Base-by-base conservation (phyloP, 768 basidiomycete genomes). In the Mycena rebaudengoi region DNA sequence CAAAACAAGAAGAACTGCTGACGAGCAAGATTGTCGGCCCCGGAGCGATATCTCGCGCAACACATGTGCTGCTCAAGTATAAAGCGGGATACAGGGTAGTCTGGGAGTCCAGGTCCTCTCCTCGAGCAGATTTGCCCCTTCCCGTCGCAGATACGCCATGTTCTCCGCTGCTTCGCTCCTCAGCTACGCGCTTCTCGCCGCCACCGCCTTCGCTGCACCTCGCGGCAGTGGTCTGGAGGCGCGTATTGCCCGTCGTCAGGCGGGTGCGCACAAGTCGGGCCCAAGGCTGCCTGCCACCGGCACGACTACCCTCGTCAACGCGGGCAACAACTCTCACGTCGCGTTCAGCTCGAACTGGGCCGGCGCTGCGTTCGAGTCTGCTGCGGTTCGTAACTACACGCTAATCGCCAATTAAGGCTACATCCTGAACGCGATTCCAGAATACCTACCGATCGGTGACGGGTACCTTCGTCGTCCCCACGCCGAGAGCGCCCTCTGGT, bases 321-420 rank as follows among this genome's bases (percentile, higher is more conserved):
- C 28, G 33, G 20, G 28, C n/a, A 58, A 64, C 57, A 33, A 14
- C 37, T 28, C 63, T 16, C 56, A 64, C 51, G 51, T 59, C 48
- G 71, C 71, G 65, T 75, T 72, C 73, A 74, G 72, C 68, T 62
- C 67, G 28, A 78, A 78, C 75, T 79, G 78, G 78, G 69, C 78
- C 39, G 77, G 78, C 32, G 76, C 75, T 23, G 74, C 76, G 40
- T 74, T 70, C 60, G 69, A 71, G 55, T 62, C 72, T 26, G 44
- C 69, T 53, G 46, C 66, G 7, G 74, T n/a, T n/a, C n/a, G n/a
- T n/a, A n/a, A n/a, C n/a, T n/a, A n/a, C n/a, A n/a, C n/a, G n/a
- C n/a, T n/a, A n/a, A n/a, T n/a, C n/a, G n/a, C n/a, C n/a, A n/a
- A n/a, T n/a, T n/a, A n/a, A n/a, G n/a, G n/a, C n/a, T n/a, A n/a